phyloP scores from a whole-genome alignment of 768 basidiomycete genomes.

The Boletus reticuloceps region DNA sequence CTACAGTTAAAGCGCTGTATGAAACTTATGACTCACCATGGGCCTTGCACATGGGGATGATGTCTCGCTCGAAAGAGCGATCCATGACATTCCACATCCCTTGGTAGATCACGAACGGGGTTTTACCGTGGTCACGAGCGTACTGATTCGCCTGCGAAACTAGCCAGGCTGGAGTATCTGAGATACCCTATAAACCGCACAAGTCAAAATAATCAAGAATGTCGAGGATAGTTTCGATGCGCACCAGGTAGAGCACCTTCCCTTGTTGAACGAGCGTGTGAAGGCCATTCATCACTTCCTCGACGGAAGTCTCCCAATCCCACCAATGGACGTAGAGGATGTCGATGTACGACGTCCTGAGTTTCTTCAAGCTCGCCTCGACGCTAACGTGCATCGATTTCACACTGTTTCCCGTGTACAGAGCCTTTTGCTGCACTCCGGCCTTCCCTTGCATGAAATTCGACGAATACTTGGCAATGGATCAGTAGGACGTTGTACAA shows the following conservation, averaged over 20 bases:
- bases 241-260: constrained; percentile 43
- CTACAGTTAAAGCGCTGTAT: neutral
- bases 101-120: constrained; percentile 56
- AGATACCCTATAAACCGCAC: constrained; percentile 31
- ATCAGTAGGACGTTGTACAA: neutral
- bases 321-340: constrained; percentile 56
- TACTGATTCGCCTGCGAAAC: constrained; percentile 50
- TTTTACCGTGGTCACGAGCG: constrained; percentile 44
- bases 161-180: constrained; percentile 49
- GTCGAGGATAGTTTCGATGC: neutral
- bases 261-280: constrained; percentile 41
- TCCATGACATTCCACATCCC: constrained; percentile 43
- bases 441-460: constrained; percentile 17
- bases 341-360: constrained; percentile 59
- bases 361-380: constrained; percentile 42
- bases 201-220: neutral
- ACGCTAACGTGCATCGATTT: constrained; percentile 35
- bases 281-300: constrained; percentile 47
- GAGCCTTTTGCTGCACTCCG: constrained; percentile 17
- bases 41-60: constrained; percentile 37
- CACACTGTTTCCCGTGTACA: constrained; percentile 37
- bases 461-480: constrained; percentile 16
- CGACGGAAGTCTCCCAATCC: constrained; percentile 45
- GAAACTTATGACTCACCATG: constrained; percentile 30
- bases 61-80: constrained; percentile 52